Conservation (phyloP, 2,329 filamentous ascomycete species). For the Cyphellophora europaea region DNA sequence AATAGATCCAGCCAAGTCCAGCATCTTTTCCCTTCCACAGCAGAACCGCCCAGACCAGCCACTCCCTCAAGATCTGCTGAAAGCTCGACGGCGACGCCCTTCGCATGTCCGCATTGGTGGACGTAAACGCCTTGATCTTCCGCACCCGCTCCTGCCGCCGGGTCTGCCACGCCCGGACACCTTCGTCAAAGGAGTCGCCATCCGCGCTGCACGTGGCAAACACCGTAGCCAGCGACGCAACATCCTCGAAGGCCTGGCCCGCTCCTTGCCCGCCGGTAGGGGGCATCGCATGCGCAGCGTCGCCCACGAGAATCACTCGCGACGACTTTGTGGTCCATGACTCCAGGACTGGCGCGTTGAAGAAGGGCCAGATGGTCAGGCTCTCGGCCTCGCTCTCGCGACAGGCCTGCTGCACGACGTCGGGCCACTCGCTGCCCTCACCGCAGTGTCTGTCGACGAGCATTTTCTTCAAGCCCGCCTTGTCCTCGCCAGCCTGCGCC, state of each 20-base stretch:
- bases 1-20: constrained; percentile 10
- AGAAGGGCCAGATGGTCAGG: constrained; percentile 16
- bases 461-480: constrained; percentile 7
- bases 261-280: constrained; percentile 16
- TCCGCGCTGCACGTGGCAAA: constrained; percentile 5
- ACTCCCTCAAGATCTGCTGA: constrained; percentile 13
- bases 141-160: constrained; percentile 40
- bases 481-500: constrained; percentile 11
- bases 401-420: constrained; percentile 10
- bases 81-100: constrained; percentile 7
- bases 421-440: constrained; percentile 9
- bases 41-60: constrained; percentile 12
- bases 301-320: constrained; percentile 13
- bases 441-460: constrained; percentile 6
- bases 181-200: neutral
- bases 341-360: constrained; percentile 12
- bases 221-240: constrained; percentile 12
- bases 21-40: constrained; percentile 6
- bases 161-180: constrained; percentile 33
- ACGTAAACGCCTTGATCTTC: constrained; percentile 38
- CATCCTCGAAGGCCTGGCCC: constrained; percentile 17
- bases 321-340: constrained; percentile 12
- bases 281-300: constrained; percentile 17
- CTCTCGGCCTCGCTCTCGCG: constrained; percentile 6
- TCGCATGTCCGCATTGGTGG: constrained; percentile 9